A percentile compares a stretch with the other conserved stretches of the same genome.
Evolutionary conservation across 2,329 filamentous ascomycete genomes (phyloP).

Genomic region (Piedraia hortae): DNA sequence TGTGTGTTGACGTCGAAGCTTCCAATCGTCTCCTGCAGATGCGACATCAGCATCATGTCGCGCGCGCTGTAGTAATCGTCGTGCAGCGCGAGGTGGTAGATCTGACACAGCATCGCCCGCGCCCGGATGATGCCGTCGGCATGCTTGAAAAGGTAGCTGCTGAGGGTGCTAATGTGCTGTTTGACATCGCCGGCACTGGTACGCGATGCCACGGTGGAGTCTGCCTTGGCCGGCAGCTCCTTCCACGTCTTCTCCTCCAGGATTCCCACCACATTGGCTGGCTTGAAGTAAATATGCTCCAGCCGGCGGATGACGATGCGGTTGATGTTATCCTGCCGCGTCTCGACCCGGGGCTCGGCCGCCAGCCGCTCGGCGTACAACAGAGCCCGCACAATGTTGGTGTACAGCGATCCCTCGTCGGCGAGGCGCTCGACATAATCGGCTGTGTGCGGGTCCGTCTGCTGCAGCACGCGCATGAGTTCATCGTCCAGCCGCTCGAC

Average conservation of each 20-base stretch:
- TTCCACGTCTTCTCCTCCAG: constrained; percentile 91
- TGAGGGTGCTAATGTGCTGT: constrained; percentile 58
- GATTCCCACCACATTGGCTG: constrained; percentile 71
- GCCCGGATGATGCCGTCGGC: constrained; percentile 91
- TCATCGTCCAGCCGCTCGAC: constrained; percentile 91
- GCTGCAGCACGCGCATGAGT: constrained; percentile 85
- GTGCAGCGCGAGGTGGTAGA: constrained; percentile 93
- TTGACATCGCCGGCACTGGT: constrained; percentile 37
- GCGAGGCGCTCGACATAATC: constrained; percentile 91
- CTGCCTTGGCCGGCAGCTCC: constrained; percentile 35
- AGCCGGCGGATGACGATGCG: constrained; percentile 77
- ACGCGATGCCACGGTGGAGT: constrained; percentile 61
- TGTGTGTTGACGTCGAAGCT: constrained; percentile 94
- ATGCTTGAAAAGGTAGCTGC: constrained; percentile 81
- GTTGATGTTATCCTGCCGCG: constrained; percentile 69
- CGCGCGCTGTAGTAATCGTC: constrained; percentile 94
- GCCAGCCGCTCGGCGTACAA: constrained; percentile 67
- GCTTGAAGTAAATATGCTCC: constrained; percentile 99
- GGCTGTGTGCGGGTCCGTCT: constrained; percentile 91
- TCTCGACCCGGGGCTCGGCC: constrained; percentile 40
- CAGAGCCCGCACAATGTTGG: constrained; percentile 64
- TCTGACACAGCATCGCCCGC: constrained; percentile 90
- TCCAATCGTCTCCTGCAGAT: constrained; percentile 86
- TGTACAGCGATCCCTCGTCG: constrained; percentile 76
- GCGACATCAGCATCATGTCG: constrained; percentile 99